Conservation (phyloP, 1,139 yeast genomes). For the Sugiyamaella japonica region DNA sequence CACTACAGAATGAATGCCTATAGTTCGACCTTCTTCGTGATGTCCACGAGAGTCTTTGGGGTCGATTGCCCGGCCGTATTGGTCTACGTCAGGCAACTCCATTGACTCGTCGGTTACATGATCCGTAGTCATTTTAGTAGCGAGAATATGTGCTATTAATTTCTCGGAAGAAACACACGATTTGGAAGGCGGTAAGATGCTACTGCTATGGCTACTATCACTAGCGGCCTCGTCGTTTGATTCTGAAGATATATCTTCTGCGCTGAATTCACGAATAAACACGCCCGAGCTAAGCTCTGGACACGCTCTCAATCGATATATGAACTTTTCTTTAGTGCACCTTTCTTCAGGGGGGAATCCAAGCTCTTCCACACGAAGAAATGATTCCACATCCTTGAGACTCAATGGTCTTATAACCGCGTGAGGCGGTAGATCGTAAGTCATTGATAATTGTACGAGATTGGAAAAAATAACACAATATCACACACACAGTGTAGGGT, state of each 20-base stretch:
- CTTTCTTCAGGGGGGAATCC: constrained; percentile 71
- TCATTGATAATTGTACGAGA: constrained; percentile 19
- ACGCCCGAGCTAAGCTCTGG: constrained; percentile 92
- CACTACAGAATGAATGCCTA: constrained; percentile 83
- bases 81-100: constrained; percentile 53
- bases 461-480: too few species aligned
- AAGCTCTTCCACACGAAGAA: constrained; percentile 58
- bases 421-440: constrained; percentile 52
- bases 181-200: constrained; percentile 46
- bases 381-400: constrained; percentile 64
- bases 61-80: constrained; percentile 27
- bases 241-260: constrained; percentile 9
- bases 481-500: too few species aligned
- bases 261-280: constrained; percentile 65
- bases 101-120: constrained; percentile 65
- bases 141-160: constrained; percentile 80
- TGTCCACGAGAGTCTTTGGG: constrained; percentile 59
- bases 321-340: constrained; percentile 60
- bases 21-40: constrained; percentile 66
- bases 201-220: neutral
- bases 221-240: constrained; percentile 17
- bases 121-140: constrained; percentile 63
- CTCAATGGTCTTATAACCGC: constrained; percentile 82
- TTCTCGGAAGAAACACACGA: constrained; percentile 51
- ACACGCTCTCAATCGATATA: constrained; percentile 72